A percentile compares a stretch with the other conserved stretches of the same genome.
Conservation (phyloP, 441 rosid genomes). For the Brassica balearica region DNA sequence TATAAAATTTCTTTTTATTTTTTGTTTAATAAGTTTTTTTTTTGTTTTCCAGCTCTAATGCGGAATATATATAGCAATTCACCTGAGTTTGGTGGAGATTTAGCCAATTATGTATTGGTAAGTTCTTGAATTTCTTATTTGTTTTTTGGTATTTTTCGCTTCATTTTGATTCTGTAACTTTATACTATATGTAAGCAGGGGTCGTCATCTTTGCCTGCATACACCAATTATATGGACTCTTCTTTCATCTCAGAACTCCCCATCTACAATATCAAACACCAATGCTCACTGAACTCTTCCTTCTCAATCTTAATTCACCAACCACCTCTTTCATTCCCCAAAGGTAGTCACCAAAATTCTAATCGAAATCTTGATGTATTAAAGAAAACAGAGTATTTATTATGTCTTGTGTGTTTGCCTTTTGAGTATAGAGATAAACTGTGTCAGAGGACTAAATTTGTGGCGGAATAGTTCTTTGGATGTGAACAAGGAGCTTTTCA, state of each 20-base stretch:
- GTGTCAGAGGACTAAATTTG: constrained; percentile 62
- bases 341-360: constrained; percentile 48
- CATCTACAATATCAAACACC: constrained; percentile 61
- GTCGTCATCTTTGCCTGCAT: constrained; percentile 53
- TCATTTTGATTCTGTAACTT: background rate
- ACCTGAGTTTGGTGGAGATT: constrained; percentile 48
- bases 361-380: background rate
- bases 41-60: constrained; percentile 55
- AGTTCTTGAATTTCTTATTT: constrained; percentile 15
- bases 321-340: constrained; percentile 43
- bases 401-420: constrained; percentile 11
- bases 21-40: background rate
- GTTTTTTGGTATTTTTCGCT: background rate
- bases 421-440: constrained; percentile 55
- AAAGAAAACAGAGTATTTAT: constrained; percentile 19
- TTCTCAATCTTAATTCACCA: constrained; percentile 41
- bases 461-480: constrained; percentile 73
- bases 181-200: constrained; percentile 57
- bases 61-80: constrained; percentile 54
- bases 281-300: constrained; percentile 61
- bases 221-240: constrained; percentile 62
- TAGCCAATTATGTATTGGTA: constrained; percentile 65
- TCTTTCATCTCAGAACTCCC: constrained; percentile 62
- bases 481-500: constrained; percentile 69
- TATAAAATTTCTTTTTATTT: background rate